Evolutionary conservation across 164 flowering plant species (phyloP).

Genomic region (Vitis labrusca): DNA sequence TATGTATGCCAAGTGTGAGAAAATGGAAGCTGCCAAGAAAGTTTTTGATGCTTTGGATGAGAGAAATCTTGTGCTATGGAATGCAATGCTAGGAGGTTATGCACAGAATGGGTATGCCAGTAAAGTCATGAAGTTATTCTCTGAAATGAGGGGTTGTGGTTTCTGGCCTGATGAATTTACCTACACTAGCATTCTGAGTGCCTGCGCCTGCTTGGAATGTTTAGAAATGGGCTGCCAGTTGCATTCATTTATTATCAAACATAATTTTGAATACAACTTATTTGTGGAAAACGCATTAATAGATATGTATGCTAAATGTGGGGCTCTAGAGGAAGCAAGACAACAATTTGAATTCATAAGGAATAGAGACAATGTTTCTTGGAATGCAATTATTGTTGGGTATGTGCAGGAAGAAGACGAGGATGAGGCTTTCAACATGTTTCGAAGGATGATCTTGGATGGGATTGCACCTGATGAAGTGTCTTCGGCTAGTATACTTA

Average conservation of each 20-base stretch:
- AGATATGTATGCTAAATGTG: conserved; percentile 91
- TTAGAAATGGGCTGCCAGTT: conserved; percentile 61
- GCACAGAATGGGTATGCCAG: conserved; percentile 53
- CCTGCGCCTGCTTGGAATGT: conserved; percentile 58
- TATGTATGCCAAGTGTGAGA: conserved; percentile 79
- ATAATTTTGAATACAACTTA: conserved; percentile 47
- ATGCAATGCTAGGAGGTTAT: conserved; percentile 79
- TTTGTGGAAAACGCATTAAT: conserved; percentile 83
- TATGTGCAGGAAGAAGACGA: conserved; percentile 71
- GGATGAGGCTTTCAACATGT: conserved; percentile 59
- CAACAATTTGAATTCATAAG: conserved; percentile 60
- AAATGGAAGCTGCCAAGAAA: conserved; percentile 57
- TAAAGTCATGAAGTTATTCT: conserved; percentile 60
- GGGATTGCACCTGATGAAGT: conserved; percentile 74
- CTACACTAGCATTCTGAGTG: conserved; percentile 71
- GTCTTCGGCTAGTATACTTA: conserved; percentile 70
- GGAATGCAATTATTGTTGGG: conserved; percentile 92
- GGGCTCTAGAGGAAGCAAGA: conserved; percentile 63
- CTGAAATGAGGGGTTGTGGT: conserved; percentile 46
- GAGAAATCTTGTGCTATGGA: conserved; percentile 78
- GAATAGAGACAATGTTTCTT: conserved; percentile 67
- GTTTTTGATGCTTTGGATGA: conserved; percentile 59
- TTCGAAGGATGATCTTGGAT: conserved; percentile 51
- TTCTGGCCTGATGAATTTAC: conserved; percentile 74
- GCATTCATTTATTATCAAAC: conserved; percentile 73